Base-by-base conservation (phyloP, 257 asterid species). In the Penstemon newberryi region DNA sequence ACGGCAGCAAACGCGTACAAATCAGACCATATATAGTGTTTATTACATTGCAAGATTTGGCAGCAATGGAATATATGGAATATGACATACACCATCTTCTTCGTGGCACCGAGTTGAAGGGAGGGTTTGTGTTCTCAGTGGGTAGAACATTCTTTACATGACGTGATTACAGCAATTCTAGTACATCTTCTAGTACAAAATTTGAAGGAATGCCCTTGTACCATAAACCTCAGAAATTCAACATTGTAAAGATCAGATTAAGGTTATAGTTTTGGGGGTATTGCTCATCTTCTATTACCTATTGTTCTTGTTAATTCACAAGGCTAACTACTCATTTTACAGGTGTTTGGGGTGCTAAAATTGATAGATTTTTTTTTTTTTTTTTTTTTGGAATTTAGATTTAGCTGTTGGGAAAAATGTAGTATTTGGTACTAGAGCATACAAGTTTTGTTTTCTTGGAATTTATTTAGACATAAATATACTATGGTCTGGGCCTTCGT, bases 151-250 rank as follows among this genome's bases (percentile, higher is more conserved):
- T 60, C 65, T 45, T 55, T 38, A 66, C 67, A 43, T 66, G 41
- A 6, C 5, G 53, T 65, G 60, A 61, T 67, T 61, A 46, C 67
- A 60, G 62, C 47, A 56, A 60, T 19, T 69, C 51, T 62, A 7
- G 6, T 45, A 25, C 44, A 19, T 55, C 18, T n/a, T 33, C 40
- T 12, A 33, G 8, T 54, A 53, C 41, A 63, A 9, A 59, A 64
- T 64, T 15, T 64, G 66, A 72, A 15, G 56, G 66, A 65, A 19
- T n/a, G 60, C 12, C 60, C 44, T 43, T 67, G 57, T 19, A 63
- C 12, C 33, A 46, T 63, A 60, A 8, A 47, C 68, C 46, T 9
- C 45, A 46, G 42, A 63, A 45, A 63, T 49, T 44, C 56, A 36
- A 56, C 18, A 8, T 65, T 72, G 19, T 64, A 72, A 59, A 59